Base-by-base conservation (phyloP, 164 flowering plant genomes). In the Pachysandra terminalis region DNA sequence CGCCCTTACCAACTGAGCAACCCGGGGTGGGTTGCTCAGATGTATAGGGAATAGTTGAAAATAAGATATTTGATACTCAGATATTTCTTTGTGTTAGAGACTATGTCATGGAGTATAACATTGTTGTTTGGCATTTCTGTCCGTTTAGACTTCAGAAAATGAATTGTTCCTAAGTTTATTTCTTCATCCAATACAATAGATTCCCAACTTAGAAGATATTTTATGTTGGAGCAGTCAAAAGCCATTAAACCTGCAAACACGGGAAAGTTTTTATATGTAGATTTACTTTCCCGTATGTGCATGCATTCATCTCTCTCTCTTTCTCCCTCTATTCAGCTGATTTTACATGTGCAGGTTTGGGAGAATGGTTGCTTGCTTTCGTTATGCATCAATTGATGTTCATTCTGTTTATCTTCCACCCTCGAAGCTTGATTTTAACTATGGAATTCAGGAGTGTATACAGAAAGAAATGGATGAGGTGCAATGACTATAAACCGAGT, bases 321-420 rank as follows among this genome's bases (percentile, higher is more conserved):
- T 45, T 10, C 14, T 45, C 17, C 61, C 40, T 49, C 60, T 19
- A 66, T 27, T 28, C 53, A 53, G 24, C 40, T 32, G 53, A 27
- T 59, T 41, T 22, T 59, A 48, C 25, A 22, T 65, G 22, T 74
- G 77, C 89, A 94, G 98, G 77, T 91, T 81, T 76, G 99, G 98
- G 26, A 86, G 79, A 66, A 96, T 91, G 98, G 96, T 93, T 71
- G 99, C 98, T 74, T 95, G 99, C 82, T 96, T 96, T 75, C 95
- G 92, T 26, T 96, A 93, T 86, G 97, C 97, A 61, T 88, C 98
- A 37, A 93, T 91, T 66, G 90, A 96, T 79, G 96, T 96, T 79
- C 90, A 87, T 67, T 88, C 97, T 5, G 97, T 96, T 25, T 87
- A 84, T 58, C 86, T 93, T 63, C 99, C 99, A 16, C 99, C 91